Base-by-base conservation (phyloP, 768 basidiomycete genomes). In the Vararia minispora region DNA sequence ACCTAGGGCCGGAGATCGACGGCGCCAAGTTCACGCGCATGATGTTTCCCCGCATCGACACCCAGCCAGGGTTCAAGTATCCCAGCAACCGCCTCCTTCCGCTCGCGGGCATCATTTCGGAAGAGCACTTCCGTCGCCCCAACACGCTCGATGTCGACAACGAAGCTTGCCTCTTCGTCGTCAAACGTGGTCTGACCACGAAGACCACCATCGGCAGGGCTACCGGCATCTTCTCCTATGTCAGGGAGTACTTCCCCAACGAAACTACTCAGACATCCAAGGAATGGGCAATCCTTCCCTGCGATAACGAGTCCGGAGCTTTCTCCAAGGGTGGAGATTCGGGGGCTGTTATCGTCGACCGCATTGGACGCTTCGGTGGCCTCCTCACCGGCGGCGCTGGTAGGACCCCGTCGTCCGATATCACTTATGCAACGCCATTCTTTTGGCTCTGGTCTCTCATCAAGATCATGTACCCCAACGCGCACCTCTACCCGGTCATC, bases 381-480 rank as follows among this genome's bases (percentile, higher is more conserved):
- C 27, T 59, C 26, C 50, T 61, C 41, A 55, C 43, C 29, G 55
- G 57, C 26, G 52, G 50, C 16, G 28, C 31, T 33, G 58, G 57
- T 30, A 32, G 26, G 18, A 47, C 37, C 11, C 42, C 48, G 20
- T 11, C 17, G 16, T 45, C 50, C n/a, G 53, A 58, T 35, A 40
- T 53, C 12, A 53, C 58, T 11, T 60, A 59, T 35, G 40, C 43
- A 28, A 56, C 58, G 20, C 55, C 59, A 7, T 50, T 41, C 37
- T 53, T 9, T 12, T 42, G 24, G 26, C 43, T 40, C 39, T 32
- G 26, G 28, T 16, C 12, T 25, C 35, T 8, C 24, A 45, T 49
- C 40, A 27, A 43, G 44, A 24, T 17, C 40, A 33, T 33, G 16
- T 10, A 33, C 37, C 21, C 47, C 43, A 16, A 39, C 28, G 47